Conservation (phyloP, 2,329 filamentous ascomycete genomes). For the Hypoxylon sp. region DNA sequence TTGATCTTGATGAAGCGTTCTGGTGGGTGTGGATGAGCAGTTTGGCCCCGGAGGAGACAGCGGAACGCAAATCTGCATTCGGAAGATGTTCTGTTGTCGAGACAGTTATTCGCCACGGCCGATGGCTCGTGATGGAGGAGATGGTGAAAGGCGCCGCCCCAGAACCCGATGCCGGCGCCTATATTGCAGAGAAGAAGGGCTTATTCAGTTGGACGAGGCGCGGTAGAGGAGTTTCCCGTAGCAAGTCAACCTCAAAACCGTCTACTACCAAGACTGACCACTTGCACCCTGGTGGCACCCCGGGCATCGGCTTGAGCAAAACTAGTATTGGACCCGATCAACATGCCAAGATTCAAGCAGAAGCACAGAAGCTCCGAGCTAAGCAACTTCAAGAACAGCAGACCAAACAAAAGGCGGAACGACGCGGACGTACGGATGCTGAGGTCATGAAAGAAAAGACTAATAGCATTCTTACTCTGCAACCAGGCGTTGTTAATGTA, state of each 20-base stretch:
- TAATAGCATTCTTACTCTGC: slow-evolving; percentile 89
- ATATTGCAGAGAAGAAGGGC: slow-evolving; percentile 95
- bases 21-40: slow-evolving; percentile 99
- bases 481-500: slow-evolving; percentile 86
- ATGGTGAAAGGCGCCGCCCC: slow-evolving; percentile 93
- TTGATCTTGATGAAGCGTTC: slow-evolving; percentile 94
- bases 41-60: slow-evolving; percentile 89
- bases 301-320: slow-evolving; percentile 73
- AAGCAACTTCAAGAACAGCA: slow-evolving; percentile 70
- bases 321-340: slow-evolving; percentile 90
- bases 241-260: slow-evolving; percentile 79
- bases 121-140: slow-evolving; percentile 96
- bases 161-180: slow-evolving; percentile 86
- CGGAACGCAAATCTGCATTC: slow-evolving; percentile 90
- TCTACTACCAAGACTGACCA: slow-evolving; percentile 62
- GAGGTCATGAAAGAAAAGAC: slow-evolving; percentile 79
- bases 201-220: slow-evolving; percentile 90
- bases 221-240: slow-evolving; percentile 73
- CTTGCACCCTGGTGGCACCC: slow-evolving; percentile 59
- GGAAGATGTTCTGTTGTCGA: slow-evolving; percentile 94
- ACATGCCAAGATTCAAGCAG: slow-evolving; percentile 92
- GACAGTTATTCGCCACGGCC: slow-evolving; percentile 83
- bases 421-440: slow-evolving; percentile 70
- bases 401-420: slow-evolving; percentile 60
- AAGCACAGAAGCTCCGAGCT: slow-evolving; percentile 85